Evolutionary conservation across 306 rosid genomes (phyloP).

Genomic region (Cucumis cinereus): DNA sequence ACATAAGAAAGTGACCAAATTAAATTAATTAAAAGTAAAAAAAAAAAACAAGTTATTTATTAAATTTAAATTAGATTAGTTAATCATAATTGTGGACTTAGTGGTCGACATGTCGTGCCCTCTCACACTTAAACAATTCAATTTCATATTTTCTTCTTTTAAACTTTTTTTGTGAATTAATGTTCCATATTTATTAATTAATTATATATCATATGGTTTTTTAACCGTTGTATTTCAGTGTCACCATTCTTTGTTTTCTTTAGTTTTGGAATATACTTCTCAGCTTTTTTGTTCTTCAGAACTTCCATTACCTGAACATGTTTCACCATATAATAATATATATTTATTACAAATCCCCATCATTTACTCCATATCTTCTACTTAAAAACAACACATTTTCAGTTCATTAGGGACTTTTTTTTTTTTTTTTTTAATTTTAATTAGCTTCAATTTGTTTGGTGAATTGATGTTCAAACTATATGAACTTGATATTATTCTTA

Average conservation of each 20-base stretch:
- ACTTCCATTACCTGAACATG: slow-evolving; percentile 4
- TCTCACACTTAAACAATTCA: not conserved
- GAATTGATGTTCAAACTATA: not conserved
- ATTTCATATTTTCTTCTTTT: not conserved
- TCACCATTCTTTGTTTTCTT: slow-evolving; percentile 29
- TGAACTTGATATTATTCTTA: no score
- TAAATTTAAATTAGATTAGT: slow-evolving; percentile 4
- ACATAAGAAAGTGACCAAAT: not conserved
- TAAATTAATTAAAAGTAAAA: not conserved
- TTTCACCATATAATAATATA: not conserved
- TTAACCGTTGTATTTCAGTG: slow-evolving; percentile 9
- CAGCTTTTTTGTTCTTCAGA: not conserved
- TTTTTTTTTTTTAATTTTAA: no score
- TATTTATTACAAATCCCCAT: not conserved
- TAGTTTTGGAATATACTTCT: slow-evolving; percentile 21
- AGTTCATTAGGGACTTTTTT: not conserved
- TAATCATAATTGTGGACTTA: not conserved
- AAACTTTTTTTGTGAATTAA: not conserved
- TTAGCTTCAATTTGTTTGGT: not conserved
- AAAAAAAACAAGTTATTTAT: not conserved
- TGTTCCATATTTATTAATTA: not conserved
- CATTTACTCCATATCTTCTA: slow-evolving; percentile 4
- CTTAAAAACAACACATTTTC: not conserved
- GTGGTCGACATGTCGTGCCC: slow-evolving; percentile 11
- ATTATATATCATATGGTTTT: not conserved